A percentile compares a stretch with the other conserved stretches of the same genome.
Conservation (phyloP, 2,329 filamentous ascomycete genomes). For the Trichoderma koningii region DNA sequence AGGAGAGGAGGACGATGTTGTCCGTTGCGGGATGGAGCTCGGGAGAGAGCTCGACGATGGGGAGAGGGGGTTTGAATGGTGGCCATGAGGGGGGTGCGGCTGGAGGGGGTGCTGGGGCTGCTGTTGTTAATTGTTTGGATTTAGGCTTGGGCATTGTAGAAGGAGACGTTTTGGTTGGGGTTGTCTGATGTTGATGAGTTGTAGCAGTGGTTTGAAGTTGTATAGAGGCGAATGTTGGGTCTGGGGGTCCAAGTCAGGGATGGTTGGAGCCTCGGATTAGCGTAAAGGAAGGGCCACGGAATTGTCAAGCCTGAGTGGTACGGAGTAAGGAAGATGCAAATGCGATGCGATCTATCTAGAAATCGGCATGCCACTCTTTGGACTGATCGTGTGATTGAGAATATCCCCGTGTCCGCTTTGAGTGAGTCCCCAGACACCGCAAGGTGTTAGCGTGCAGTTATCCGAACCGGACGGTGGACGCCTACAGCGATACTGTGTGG, state of each 20-base stretch:
- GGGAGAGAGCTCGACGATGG: slow-evolving; percentile 64
- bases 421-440: neutral
- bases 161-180: neutral
- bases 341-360: neutral
- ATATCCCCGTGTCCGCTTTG: neutral
- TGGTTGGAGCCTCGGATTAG: neutral
- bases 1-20: slow-evolving; percentile 73
- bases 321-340: too few species aligned
- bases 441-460: neutral
- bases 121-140: slow-evolving; percentile 34
- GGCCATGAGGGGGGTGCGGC: slow-evolving; percentile 63
- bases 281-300: neutral
- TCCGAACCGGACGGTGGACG: neutral
- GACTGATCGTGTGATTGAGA: neutral
- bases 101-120: slow-evolving; percentile 7
- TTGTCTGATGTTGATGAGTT: neutral
- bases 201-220: neutral
- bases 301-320: neutral
- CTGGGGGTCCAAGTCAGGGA: neutral
- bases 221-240: neutral
- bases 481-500: neutral
- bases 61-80: slow-evolving; percentile 66
- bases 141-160: slow-evolving; percentile 41
- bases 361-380: neutral
- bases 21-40: slow-evolving; percentile 51